Conservation (phyloP, 208 protist species). For the Crithidia mellificae region DNA sequence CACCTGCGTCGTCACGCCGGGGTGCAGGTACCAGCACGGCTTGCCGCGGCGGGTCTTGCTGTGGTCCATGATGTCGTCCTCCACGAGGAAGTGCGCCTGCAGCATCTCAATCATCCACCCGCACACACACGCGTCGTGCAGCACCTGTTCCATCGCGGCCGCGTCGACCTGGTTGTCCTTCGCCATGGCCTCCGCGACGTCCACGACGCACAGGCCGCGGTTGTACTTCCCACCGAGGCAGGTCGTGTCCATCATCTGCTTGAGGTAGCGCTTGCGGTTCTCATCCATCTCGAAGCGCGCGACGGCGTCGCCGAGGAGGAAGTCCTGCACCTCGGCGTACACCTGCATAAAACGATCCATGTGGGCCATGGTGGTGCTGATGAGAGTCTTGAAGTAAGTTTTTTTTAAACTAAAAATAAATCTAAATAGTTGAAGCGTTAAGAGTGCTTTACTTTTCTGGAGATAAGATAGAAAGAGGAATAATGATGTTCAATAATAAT, state of each 20-base stretch:
- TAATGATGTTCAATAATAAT: too few species aligned
- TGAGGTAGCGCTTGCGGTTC: slow-evolving; percentile 72
- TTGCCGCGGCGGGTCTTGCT: slow-evolving; percentile 94
- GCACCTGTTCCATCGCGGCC: slow-evolving; percentile 45
- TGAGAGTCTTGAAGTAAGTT: not conserved
- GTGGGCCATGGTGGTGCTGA: slow-evolving; percentile 36
- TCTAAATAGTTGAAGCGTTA: too few species aligned
- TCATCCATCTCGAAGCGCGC: slow-evolving; percentile 72
- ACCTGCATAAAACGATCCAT: slow-evolving; percentile 77
- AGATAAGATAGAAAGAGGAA: too few species aligned
- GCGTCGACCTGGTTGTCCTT: slow-evolving; percentile 55
- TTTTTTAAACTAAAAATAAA: slow-evolving; percentile 3
- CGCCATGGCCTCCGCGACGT: slow-evolving; percentile 66
- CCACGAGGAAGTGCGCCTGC: slow-evolving; percentile 97
- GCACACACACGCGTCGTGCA: slow-evolving; percentile 91
- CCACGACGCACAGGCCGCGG: slow-evolving; percentile 82
- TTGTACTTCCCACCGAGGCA: slow-evolving; percentile 92
- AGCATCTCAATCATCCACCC: slow-evolving; percentile 95
- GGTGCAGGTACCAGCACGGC: slow-evolving; percentile 94
- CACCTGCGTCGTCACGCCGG: slow-evolving; percentile 89
- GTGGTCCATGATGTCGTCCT: slow-evolving; percentile 98
- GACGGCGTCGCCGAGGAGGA: slow-evolving; percentile 54
- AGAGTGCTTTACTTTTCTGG: too few species aligned
- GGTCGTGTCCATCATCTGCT: slow-evolving; percentile 84
- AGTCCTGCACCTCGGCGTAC: slow-evolving; percentile 78